Percentiles rank a stretch among this genome's conserved stretches.
These are phyloP conservation scores for Fragaria ananassa DNA, from an alignment of 306 rosid species.

Conservation along the genomic window DNA sequence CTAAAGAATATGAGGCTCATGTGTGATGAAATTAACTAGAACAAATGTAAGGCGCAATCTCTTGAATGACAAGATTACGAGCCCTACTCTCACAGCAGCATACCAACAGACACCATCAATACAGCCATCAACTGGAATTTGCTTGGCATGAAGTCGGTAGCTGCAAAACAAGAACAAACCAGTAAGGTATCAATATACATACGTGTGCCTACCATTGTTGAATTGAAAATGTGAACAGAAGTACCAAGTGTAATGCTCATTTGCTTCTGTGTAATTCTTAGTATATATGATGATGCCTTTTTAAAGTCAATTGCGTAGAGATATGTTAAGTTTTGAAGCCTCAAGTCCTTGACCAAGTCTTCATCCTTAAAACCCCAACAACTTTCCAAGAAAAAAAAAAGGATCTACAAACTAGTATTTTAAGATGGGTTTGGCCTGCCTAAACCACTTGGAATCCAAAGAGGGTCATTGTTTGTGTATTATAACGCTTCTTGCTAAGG, in stretches of 20 bases:
- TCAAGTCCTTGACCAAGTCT: conserved; percentile 10
- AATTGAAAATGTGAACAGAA: neutral
- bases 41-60: neutral
- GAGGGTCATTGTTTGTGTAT: neutral
- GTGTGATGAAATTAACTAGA: neutral
- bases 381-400: neutral
- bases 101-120: conserved; percentile 41
- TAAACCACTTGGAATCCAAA: neutral
- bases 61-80: neutral
- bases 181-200: neutral
- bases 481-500: neutral
- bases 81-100: conserved; percentile 48
- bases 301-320: conserved; percentile 18
- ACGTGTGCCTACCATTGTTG: neutral
- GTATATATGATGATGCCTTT: neutral
- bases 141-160: conserved; percentile 39
- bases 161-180: conserved; percentile 36
- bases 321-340: conserved; percentile 8
- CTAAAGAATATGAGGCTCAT: neutral
- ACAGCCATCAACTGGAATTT: conserved; percentile 42
- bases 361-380: neutral
- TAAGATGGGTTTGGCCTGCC: conserved; percentile 15
- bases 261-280: neutral
- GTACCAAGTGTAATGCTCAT: neutral
- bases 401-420: neutral